These are phyloP conservation scores for Thermomyces lanuginosus DNA, from an alignment of 2,329 filamentous ascomycete species.

Conservation along the genomic window DNA sequence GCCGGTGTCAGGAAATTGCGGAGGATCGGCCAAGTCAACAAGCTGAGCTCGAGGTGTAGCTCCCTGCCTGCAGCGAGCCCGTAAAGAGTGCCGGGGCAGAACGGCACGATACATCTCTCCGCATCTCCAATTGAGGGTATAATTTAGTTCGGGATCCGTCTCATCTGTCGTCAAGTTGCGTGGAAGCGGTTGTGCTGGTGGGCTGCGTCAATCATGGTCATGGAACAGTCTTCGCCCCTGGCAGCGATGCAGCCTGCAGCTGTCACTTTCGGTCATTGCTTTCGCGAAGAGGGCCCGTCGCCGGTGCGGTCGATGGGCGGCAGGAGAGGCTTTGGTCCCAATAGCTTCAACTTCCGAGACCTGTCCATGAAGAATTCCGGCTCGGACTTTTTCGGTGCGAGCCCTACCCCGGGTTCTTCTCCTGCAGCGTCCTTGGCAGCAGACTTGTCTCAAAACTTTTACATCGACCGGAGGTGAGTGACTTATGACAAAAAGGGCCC, in stretches of 20 bases:
- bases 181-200: too few relatives aligned
- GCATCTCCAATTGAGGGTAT: too few relatives aligned
- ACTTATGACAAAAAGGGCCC: neutral
- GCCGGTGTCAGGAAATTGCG: too few relatives aligned
- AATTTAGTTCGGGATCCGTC: too few relatives aligned
- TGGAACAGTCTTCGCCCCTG: slow-evolving; percentile 89
- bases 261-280: slow-evolving; percentile 47
- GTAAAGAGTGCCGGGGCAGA: too few relatives aligned
- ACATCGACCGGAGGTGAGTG: slow-evolving; percentile 74
- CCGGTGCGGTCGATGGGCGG: slow-evolving; percentile 36
- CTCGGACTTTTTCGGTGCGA: slow-evolving; percentile 67
- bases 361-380: slow-evolving; percentile 52
- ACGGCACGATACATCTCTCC: too few relatives aligned
- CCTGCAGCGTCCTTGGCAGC: slow-evolving; percentile 81
- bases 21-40: too few relatives aligned
- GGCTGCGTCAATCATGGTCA: slow-evolving; percentile 30
- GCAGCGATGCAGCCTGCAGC: slow-evolving; percentile 73
- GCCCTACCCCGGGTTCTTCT: slow-evolving; percentile 66
- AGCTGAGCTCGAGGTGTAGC: too few relatives aligned
- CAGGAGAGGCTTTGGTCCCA: slow-evolving; percentile 42
- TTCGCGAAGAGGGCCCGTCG: slow-evolving; percentile 38
- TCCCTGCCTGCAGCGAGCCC: too few relatives aligned
- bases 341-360: slow-evolving; percentile 60
- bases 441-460: slow-evolving; percentile 92
- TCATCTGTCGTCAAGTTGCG: too few relatives aligned